Conservation (phyloP, 2,329 filamentous ascomycete genomes). For the Arthroderma sp. region DNA sequence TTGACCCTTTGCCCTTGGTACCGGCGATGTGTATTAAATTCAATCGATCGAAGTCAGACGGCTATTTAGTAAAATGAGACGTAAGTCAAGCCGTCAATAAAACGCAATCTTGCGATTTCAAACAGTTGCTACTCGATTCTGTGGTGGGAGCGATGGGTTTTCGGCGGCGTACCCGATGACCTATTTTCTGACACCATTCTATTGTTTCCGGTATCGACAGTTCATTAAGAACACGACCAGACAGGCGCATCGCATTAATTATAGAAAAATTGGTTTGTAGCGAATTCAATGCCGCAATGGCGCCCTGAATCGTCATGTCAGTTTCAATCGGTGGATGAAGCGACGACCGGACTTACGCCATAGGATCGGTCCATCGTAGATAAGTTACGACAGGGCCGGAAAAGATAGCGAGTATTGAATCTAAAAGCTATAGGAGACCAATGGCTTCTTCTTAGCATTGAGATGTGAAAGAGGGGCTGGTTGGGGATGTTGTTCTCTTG, state of each 20-base stretch:
- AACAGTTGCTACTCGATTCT: not conserved
- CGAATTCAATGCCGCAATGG: conserved; percentile 60
- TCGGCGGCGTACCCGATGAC: conserved; percentile 50
- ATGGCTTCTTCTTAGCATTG: not conserved
- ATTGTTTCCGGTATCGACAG: conserved; percentile 70
- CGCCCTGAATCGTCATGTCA: conserved; percentile 39
- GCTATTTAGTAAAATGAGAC: conserved; percentile 30
- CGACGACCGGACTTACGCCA: conserved; percentile 1
- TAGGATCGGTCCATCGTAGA: conserved; percentile 13
- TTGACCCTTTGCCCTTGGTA: conserved; percentile 89
- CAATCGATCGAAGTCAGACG: conserved; percentile 48
- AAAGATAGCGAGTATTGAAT: not conserved
- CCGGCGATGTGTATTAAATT: conserved; percentile 74
- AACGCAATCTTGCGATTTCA: not conserved
- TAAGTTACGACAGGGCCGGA: not conserved
- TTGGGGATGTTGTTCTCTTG: not conserved
- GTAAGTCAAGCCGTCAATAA: not conserved
- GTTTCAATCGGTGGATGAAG: not conserved
- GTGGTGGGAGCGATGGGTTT: not conserved
- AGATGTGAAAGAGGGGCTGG: not conserved
- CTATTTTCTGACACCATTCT: conserved; percentile 62
- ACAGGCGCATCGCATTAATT: conserved; percentile 65
- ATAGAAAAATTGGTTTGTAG: conserved; percentile 69
- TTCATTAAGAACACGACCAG: conserved; percentile 60
- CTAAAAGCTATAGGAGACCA: not conserved